These are phyloP conservation scores for Cytidiella melzeri DNA, from an alignment of 768 basidiomycete species.

Conservation along the genomic window DNA sequence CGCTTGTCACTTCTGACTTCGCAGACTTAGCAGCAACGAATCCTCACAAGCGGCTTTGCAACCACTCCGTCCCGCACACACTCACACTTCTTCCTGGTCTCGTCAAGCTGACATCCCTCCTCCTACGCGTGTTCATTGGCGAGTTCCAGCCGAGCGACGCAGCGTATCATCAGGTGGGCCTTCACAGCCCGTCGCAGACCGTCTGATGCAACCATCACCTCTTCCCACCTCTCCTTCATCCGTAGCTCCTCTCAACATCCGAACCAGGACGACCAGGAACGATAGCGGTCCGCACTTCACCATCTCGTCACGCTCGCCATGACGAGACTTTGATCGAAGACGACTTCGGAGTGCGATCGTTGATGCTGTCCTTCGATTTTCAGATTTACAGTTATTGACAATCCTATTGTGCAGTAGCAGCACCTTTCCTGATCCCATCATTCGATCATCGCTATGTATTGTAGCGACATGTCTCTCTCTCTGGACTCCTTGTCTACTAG, in stretches of 20 bases:
- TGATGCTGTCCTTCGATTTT: too few relatives aligned
- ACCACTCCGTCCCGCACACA: too few relatives aligned
- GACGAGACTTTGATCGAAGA: not conserved
- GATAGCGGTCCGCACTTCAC: not conserved
- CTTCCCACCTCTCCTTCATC: not conserved
- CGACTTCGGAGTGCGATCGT: not conserved
- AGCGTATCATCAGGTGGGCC: not conserved
- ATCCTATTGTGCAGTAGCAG: too few relatives aligned
- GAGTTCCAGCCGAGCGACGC: not conserved
- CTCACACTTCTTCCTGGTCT: not conserved
- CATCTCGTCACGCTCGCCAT: not conserved
- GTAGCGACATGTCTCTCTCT: too few relatives aligned
- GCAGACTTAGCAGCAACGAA: too few relatives aligned
- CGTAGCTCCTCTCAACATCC: not conserved
- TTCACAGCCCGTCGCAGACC: not conserved
- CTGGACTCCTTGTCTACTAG: too few relatives aligned
- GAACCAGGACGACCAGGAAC: not conserved
- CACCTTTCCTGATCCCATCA: too few relatives aligned
- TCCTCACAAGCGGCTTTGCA: too few relatives aligned
- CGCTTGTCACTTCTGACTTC: not conserved
- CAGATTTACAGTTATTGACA: too few relatives aligned
- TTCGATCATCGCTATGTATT: too few relatives aligned
- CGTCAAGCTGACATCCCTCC: not conserved
- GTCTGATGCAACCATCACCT: not conserved
- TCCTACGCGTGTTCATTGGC: not conserved